These are phyloP conservation scores for Eutypa lata DNA, from an alignment of 2,329 filamentous ascomycete species.

Conservation along the genomic window DNA sequence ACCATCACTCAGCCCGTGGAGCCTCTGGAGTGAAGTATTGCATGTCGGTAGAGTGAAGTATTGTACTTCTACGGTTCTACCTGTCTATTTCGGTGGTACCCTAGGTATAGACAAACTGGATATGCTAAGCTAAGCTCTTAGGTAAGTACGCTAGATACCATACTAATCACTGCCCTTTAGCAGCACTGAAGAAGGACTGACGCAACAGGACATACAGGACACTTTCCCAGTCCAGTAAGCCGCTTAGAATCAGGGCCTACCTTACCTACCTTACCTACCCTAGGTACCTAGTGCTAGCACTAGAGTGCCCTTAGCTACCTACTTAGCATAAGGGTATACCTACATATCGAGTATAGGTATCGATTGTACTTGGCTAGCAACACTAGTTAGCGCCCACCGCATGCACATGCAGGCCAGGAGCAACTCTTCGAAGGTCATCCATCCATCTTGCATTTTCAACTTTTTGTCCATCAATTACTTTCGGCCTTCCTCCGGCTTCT, in stretches of 20 bases:
- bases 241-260: neutral
- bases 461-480: neutral
- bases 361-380: no score
- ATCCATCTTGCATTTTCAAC: neutral
- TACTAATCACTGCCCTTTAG: neutral
- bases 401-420: neutral
- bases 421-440: neutral
- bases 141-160: neutral
- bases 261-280: neutral
- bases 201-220: neutral
- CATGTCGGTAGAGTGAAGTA: no score
- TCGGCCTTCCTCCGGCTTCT: neutral
- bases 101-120: neutral
- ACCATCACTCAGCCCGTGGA: no score
- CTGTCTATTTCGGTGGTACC: no score
- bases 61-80: no score
- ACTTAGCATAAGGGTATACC: neutral
- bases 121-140: neutral
- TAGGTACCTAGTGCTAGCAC: neutral
- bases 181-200: neutral
- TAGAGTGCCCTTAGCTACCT: neutral
- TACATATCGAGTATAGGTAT: neutral
- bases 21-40: no score
- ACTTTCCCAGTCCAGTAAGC: constrained; percentile 1
- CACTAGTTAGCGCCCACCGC: neutral